Evolutionary conservation across 129 eudicot genomes (phyloP), one percentile per base, ranked within the genome.

Genomic region (Chrysanthemum lavandulifolium): DNA sequence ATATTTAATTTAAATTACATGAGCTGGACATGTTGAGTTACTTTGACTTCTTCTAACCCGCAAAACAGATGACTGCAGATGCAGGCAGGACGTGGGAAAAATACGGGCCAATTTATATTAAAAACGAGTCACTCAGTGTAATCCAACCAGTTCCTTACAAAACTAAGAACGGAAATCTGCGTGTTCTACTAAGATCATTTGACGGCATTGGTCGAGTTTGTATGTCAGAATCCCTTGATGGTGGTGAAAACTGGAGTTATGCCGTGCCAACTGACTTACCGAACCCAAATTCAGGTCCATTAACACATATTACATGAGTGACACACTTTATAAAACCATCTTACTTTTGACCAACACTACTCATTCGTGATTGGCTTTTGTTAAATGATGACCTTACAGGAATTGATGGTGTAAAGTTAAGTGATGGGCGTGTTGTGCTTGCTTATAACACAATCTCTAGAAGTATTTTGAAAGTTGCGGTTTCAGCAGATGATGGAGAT

Each of bases 111-210:
- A 95, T 95, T 31, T 90, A 90, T 59, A 82, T 95, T 15, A 66
- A 84, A 65, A 72, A 82, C 49, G 75, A 71, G 69, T 63, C 93
- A 59, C 94, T 84, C 21, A 81, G 96, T 70, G 99, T 95, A 53
- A 91, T 91, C 81, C 99, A 95, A 65, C 99, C 97, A 15, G 96
- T 95, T 80, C 99, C 99, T 77, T 95, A 95, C 78, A 76, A 83
- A 79, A 95, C 99, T 76, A 71, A 88, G 49, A 85, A 88, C 8
- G 96, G 97, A 52, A 76, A 62, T 69, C 79, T 91, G 64, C 95
- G 97, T 47, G 84, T 88, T 80, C 82, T 95, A 4, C 62, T 91
- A 75, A 84, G 99, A 91, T 90, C 99, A 3, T 87, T 85, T 69
- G 79, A 73, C 5, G 91, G 89, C 61, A 90, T 91, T 65, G 82